These are phyloP conservation scores for Magnusiomyces sp. DNA, from an alignment of 1,139 yeast species.

Conservation along the genomic window DNA sequence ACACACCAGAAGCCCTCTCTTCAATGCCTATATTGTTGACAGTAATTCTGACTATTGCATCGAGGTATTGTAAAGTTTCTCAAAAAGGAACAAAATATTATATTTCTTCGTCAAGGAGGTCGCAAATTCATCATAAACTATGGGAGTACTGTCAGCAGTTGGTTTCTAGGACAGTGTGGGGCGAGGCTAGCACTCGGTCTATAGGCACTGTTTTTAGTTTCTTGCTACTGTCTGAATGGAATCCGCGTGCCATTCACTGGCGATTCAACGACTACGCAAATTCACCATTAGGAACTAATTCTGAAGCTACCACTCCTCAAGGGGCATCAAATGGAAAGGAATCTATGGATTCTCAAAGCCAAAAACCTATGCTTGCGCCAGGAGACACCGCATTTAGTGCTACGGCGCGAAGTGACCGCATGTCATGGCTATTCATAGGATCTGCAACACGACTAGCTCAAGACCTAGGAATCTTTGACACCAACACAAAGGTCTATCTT, in stretches of 20 bases:
- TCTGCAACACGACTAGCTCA: constrained; percentile 81
- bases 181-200: constrained; percentile 82
- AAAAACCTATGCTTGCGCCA: constrained; percentile 12
- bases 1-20: constrained; percentile 55
- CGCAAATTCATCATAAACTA: constrained; percentile 50
- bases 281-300: constrained; percentile 32
- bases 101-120: constrained; percentile 12
- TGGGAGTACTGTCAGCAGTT: constrained; percentile 80
- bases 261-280: constrained; percentile 84
- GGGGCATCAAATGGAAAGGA: neutral
- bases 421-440: constrained; percentile 93
- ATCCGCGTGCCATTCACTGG: constrained; percentile 89
- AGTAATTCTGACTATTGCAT: constrained; percentile 69
- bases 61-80: constrained; percentile 44
- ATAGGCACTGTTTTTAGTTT: constrained; percentile 83
- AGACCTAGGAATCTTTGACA: constrained; percentile 73
- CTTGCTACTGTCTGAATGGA: constrained; percentile 87
- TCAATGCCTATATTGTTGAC: constrained; percentile 75
- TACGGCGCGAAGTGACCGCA: constrained; percentile 74
- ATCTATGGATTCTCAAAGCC: constrained; percentile 3
- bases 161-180: constrained; percentile 88
- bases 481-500: constrained; percentile 62
- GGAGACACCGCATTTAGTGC: constrained; percentile 73
- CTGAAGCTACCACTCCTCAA: neutral
- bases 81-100: constrained; percentile 14